These are phyloP conservation scores for Aspergillus sp. DNA, from an alignment of 2,329 filamentous ascomycete species.

Conservation along the genomic window DNA sequence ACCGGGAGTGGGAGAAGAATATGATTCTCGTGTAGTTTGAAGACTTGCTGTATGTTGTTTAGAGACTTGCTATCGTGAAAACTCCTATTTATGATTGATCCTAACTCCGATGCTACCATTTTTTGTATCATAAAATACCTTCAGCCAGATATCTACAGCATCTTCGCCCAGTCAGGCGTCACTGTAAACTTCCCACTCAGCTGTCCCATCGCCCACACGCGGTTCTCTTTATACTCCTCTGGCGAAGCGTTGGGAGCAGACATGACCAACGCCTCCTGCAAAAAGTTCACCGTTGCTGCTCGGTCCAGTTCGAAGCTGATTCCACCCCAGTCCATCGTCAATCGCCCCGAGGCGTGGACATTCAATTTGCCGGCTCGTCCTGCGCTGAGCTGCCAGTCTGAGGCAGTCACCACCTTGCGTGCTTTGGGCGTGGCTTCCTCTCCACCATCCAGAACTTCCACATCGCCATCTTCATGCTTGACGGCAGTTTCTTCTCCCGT, in stretches of 20 bases:
- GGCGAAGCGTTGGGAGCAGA: slow-evolving; percentile 19
- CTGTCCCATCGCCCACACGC: slow-evolving; percentile 55
- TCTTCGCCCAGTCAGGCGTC: slow-evolving; percentile 55
- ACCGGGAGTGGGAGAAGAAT: too few species aligned
- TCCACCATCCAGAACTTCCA: background rate
- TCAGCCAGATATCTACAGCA: slow-evolving; percentile 26
- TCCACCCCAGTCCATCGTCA: slow-evolving; percentile 60
- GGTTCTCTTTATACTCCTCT: slow-evolving; percentile 25
- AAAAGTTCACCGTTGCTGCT: slow-evolving; percentile 52
- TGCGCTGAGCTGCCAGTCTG: slow-evolving; percentile 41
- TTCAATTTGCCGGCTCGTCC: slow-evolving; percentile 58
- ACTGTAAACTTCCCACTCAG: slow-evolving; percentile 63
- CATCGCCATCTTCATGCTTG: slow-evolving; percentile 26
- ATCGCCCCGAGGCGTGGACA: slow-evolving; percentile 57
- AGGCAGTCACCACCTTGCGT: slow-evolving; percentile 35
- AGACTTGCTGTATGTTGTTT: too few species aligned
- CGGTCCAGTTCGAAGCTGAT: slow-evolving; percentile 54
- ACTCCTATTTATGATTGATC: too few species aligned
- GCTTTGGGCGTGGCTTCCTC: slow-evolving; percentile 9
- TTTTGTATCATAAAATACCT: too few species aligned
- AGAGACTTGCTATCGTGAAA: too few species aligned
- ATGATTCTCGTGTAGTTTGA: too few species aligned
- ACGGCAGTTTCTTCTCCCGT: slow-evolving; percentile 14
- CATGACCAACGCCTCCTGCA: slow-evolving; percentile 55
- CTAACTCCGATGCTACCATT: too few species aligned